phyloP scores from a whole-genome alignment of 441 rosid species.

The Populus hybrid region DNA sequence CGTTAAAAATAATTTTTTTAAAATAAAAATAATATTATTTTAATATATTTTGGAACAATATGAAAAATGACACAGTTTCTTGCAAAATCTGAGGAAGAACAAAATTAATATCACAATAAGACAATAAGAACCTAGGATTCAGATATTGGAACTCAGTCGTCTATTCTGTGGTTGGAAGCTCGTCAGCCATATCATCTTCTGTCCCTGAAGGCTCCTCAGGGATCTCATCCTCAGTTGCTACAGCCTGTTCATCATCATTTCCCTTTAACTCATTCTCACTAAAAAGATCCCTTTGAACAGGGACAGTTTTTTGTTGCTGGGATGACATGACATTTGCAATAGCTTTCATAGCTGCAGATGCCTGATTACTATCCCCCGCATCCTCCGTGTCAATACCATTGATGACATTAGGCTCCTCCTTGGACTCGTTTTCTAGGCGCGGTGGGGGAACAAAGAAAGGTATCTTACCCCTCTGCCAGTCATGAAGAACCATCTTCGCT shows the following conservation, averaged over 20 bases:
- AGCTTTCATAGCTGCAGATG: conserved; percentile 71
- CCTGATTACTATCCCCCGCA: conserved; percentile 42
- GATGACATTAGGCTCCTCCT: conserved; percentile 31
- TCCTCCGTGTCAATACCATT: conserved; percentile 43
- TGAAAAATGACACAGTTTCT: neutral
- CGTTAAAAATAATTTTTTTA: too few relatives aligned
- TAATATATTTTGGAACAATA: too few relatives aligned
- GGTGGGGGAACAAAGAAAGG: conserved; percentile 92
- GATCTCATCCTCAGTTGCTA: conserved; percentile 8
- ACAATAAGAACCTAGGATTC: neutral
- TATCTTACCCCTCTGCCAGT: conserved; percentile 95
- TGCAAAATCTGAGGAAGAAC: neutral
- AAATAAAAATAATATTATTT: too few relatives aligned
- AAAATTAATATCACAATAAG: neutral
- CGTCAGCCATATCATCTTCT: conserved; percentile 21
- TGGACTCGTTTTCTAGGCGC: conserved; percentile 29
- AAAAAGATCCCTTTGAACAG: conserved; percentile 77
- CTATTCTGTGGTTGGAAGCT: conserved; percentile 13
- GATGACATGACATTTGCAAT: conserved; percentile 72
- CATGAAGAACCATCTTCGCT: conserved; percentile 95
- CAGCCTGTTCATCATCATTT: conserved; percentile 21
- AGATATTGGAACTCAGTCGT: conserved; percentile 1
- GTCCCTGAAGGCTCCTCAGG: neutral
- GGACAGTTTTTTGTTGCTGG: conserved; percentile 74
- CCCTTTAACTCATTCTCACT: conserved; percentile 60